phyloP scores from a whole-genome alignment of 129 eudicot species.

The Escallonia rubra region DNA sequence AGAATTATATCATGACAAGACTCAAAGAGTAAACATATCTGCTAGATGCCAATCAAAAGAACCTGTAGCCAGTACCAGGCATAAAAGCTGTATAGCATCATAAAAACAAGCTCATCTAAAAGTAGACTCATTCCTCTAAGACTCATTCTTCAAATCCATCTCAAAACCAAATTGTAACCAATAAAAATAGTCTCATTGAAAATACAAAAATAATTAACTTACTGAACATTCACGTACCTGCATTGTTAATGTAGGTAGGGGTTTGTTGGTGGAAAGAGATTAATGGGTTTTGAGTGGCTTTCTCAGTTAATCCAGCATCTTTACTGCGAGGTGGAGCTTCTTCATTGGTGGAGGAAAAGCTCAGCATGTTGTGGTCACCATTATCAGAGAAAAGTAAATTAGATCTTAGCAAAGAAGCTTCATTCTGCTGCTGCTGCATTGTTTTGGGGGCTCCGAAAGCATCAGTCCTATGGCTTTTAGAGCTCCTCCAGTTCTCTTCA shows the following conservation, averaged over 20 bases:
- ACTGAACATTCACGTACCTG: conserved; percentile 25
- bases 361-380: conserved; percentile 33
- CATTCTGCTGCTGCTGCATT: conserved; percentile 15
- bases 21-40: conserved; percentile 6
- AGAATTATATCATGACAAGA: not conserved
- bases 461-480: conserved; percentile 29
- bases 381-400: conserved; percentile 18
- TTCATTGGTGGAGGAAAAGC: conserved; percentile 35
- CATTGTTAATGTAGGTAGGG: conserved; percentile 32
- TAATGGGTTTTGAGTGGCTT: conserved; percentile 6
- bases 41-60: not conserved
- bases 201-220: not conserved
- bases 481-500: conserved; percentile 24
- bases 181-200: not conserved
- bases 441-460: conserved; percentile 31
- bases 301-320: conserved; percentile 6
- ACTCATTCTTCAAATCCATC: no score
- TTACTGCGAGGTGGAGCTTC: not conserved
- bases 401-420: conserved; percentile 45
- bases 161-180: not conserved
- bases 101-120: not conserved
- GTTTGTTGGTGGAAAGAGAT: conserved; percentile 41
- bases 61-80: not conserved
- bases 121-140: no score
- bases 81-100: conserved; percentile 5